These are phyloP conservation scores for Alternaria viburni DNA, from an alignment of 2,329 filamentous ascomycete species.

Conservation along the genomic window DNA sequence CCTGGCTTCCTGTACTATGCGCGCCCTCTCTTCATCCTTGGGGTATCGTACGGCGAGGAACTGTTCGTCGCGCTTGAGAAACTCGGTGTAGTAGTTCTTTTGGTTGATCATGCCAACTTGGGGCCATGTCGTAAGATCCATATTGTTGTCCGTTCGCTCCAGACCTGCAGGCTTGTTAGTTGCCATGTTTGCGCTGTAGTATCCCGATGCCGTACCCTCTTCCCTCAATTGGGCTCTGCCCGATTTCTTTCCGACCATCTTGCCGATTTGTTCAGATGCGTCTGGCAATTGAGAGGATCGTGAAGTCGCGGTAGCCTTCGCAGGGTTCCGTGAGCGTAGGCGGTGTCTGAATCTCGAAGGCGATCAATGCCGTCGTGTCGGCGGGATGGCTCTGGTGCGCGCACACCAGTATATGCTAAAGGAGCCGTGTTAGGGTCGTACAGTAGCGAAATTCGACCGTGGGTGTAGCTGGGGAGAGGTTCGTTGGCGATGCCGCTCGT, in stretches of 20 bases:
- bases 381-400: background rate
- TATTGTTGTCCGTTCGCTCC: conserved; percentile 96
- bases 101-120: conserved; percentile 94
- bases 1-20: conserved; percentile 83
- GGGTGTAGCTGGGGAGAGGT: background rate
- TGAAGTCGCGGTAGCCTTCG: background rate
- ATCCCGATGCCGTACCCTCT: conserved; percentile 54
- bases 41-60: conserved; percentile 87
- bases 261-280: conserved; percentile 9
- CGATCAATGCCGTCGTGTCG: background rate
- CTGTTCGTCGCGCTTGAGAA: conserved; percentile 97
- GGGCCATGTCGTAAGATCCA: conserved; percentile 94
- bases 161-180: conserved; percentile 66
- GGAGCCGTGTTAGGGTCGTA: background rate
- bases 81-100: conserved; percentile 96
- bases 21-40: conserved; percentile 82
- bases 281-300: background rate
- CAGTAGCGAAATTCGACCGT: background rate
- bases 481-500: background rate
- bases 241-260: conserved; percentile 71
- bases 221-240: conserved; percentile 67
- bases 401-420: background rate
- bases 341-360: background rate
- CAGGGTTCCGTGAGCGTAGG: background rate
- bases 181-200: background rate